Evolutionary conservation across 164 flowering plant species (phyloP), one percentile per base, ranked within the genome.

Genomic region (Magnolia kwangsiensis): DNA sequence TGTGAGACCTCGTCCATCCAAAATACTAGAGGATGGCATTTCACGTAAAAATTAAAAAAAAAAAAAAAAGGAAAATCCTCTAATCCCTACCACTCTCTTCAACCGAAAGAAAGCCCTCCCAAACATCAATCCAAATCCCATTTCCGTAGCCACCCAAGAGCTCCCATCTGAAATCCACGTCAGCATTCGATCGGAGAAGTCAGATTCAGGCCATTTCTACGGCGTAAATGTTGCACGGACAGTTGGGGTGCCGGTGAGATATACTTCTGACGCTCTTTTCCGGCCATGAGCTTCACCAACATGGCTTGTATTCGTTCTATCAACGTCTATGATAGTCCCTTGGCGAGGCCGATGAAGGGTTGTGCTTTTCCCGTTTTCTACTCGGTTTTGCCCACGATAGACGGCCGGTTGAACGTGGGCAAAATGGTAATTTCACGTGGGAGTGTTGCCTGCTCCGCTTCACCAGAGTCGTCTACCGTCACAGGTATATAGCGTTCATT

Each of bases 401-500:
- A 78, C 18, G 50, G 74, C 50, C 66, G 61, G 14, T 11, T 29
- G 65, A 74, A 65, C 3, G 50, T 50, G 19, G 65, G 72, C 8
- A 78, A 50, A 58, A 55, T 27, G 31, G 65, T n/a, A 6, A 6
- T 63, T 75, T 75, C 80, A 51, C 69, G 67, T 4, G 69, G 70
- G 63, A 71, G n/a, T 19, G 68, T 82, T 5, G 58, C 69, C 24
- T 82, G 79, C 63, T 75, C 75, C 20, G 82, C 85, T 23, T 75
- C 72, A 51, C 82, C 80, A 70, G 85, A 82, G 78, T 72, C 84
- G 24, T 73, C 79, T n/a, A 70, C 59, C n/a, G 58, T 50, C 3
- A 70, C 59, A 0, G 72, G 72, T 70, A 49, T 3, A 8, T 50
- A 18, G 31, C 45, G 11, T 11, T 50, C 4, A 11, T 8, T 50